Percentiles rank a stretch among this genome's conserved stretches.
These are phyloP conservation scores for Candida boleticola DNA, from an alignment of 805 yeast genomes.

Conservation along the genomic window DNA sequence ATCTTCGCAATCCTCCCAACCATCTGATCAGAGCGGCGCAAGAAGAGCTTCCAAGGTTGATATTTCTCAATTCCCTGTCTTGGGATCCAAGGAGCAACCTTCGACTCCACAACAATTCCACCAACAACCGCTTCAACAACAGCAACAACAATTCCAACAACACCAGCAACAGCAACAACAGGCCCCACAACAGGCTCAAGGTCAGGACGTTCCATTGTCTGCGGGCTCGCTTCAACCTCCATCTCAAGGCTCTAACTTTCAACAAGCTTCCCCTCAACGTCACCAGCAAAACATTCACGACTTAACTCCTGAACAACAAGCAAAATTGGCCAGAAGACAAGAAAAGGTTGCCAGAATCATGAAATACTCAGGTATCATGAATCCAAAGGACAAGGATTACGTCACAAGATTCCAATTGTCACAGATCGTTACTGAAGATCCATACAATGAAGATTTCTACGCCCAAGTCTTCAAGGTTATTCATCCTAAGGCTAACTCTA, in stretches of 20 bases:
- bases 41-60: slow-evolving; percentile 23
- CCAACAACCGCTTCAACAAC: slow-evolving; percentile 17
- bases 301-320: slow-evolving; percentile 71
- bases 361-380: slow-evolving; percentile 90
- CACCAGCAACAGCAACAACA: slow-evolving; percentile 15
- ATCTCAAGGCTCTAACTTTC: slow-evolving; percentile 6
- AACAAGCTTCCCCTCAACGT: slow-evolving; percentile 17
- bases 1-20: slow-evolving; percentile 9
- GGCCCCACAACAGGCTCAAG: neutral
- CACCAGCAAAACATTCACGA: slow-evolving; percentile 32
- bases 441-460: slow-evolving; percentile 94
- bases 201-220: slow-evolving; percentile 2
- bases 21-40: slow-evolving; percentile 4
- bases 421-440: slow-evolving; percentile 95
- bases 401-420: slow-evolving; percentile 92
- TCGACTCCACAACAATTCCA: slow-evolving; percentile 16
- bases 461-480: slow-evolving; percentile 81
- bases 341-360: slow-evolving; percentile 73
- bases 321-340: slow-evolving; percentile 62
- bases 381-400: slow-evolving; percentile 94
- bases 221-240: neutral
- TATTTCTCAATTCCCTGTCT: slow-evolving; percentile 53
- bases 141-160: slow-evolving; percentile 13
- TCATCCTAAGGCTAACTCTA: slow-evolving; percentile 49
- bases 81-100: slow-evolving; percentile 38